phyloP scores from a whole-genome alignment of 495 filamentous ascomycete genomes.

The Aspergillus incahuasiensis region DNA sequence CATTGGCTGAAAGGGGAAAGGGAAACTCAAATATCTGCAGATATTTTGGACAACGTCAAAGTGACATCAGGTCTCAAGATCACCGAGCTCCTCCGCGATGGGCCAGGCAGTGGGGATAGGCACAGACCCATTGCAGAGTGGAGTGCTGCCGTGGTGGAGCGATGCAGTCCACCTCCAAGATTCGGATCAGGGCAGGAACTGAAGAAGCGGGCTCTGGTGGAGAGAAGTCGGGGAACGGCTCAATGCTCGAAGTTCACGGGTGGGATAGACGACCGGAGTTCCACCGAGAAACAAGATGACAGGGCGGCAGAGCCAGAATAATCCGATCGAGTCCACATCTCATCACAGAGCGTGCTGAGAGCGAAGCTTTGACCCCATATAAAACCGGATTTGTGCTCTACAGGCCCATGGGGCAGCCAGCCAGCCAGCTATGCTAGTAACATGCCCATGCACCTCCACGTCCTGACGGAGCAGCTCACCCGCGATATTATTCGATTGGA shows the following conservation, averaged over 20 bases:
- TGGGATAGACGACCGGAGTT: background rate
- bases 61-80: too few relatives aligned
- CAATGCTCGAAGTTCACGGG: background rate
- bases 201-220: background rate
- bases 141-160: background rate
- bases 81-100: too few relatives aligned
- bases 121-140: background rate
- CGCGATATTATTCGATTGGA: background rate
- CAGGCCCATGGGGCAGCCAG: too few relatives aligned
- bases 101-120: too few relatives aligned
- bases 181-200: background rate
- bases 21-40: background rate
- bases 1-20: background rate
- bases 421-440: background rate
- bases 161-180: background rate
- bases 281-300: background rate
- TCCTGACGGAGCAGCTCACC: background rate
- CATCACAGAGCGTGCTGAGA: too few relatives aligned
- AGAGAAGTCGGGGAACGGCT: background rate
- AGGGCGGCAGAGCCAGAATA: background rate
- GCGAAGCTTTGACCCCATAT: too few relatives aligned
- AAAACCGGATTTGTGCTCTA: too few relatives aligned
- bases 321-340: too few relatives aligned
- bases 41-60: background rate
- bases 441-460: background rate